Evolutionary conservation across 306 rosid species (phyloP).

Genomic region (Malus fusca): DNA sequence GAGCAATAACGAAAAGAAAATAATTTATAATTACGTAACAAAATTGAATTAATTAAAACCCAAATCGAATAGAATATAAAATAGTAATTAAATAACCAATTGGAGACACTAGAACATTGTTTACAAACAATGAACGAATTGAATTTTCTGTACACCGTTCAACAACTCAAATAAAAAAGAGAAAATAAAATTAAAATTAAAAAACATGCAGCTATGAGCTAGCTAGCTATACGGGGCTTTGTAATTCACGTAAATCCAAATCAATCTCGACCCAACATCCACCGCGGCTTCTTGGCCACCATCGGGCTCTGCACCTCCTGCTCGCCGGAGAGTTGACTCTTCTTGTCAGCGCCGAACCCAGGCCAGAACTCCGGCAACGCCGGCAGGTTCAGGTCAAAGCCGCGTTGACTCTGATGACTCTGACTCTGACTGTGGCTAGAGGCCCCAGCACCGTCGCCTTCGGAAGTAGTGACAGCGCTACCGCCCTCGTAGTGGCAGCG

Average conservation of each 20-base stretch:
- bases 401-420: slow-evolving; percentile 37
- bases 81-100: neutral
- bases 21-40: neutral
- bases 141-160: slow-evolving; percentile 2
- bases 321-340: slow-evolving; percentile 30
- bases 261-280: slow-evolving; percentile 20
- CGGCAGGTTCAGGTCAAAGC: slow-evolving; percentile 72
- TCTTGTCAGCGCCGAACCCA: slow-evolving; percentile 15
- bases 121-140: slow-evolving; percentile 1
- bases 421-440: slow-evolving; percentile 30
- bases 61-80: neutral
- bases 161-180: neutral
- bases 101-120: neutral
- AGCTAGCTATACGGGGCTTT: neutral
- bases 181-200: neutral
- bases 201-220: neutral
- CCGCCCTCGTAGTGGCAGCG: slow-evolving; percentile 93
- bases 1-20: neutral
- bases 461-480: slow-evolving; percentile 34
- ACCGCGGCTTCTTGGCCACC: slow-evolving; percentile 61
- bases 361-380: slow-evolving; percentile 61
- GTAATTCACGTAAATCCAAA: neutral
- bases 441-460: slow-evolving; percentile 30
- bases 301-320: slow-evolving; percentile 88
- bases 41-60: neutral